Conservation (phyloP, 139 green algal genomes). For the Spirogloea muscicola region DNA sequence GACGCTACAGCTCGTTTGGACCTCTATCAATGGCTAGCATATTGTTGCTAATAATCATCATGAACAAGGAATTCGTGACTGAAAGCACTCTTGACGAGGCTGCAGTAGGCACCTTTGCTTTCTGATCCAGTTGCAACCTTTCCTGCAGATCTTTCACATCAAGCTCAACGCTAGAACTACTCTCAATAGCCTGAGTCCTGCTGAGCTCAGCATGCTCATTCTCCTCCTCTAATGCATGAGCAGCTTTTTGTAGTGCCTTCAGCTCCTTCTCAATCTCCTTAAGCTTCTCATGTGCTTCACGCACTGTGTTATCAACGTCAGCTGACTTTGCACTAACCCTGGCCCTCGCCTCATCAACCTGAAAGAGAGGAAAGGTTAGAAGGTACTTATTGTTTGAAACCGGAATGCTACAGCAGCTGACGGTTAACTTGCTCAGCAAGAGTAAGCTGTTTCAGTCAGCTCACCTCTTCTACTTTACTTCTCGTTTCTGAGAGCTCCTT, state of each 20-base stretch:
- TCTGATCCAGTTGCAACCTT: slow-evolving; percentile 8
- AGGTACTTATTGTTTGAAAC: too few species aligned
- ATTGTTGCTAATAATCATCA: too few species aligned
- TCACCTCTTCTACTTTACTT: slow-evolving; percentile 48
- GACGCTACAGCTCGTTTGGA: too few species aligned
- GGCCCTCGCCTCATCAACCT: slow-evolving; percentile 37
- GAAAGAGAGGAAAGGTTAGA: too few species aligned
- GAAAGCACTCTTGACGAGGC: too few species aligned
- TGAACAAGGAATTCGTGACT: too few species aligned
- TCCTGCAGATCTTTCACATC: slow-evolving; percentile 71
- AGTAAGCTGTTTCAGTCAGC: too few species aligned
- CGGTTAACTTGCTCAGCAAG: not conserved
- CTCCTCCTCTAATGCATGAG: not conserved
- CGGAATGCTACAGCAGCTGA: too few species aligned
- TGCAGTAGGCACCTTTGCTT: too few species aligned
- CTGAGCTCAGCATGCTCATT: slow-evolving; percentile 46
- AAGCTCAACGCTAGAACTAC: slow-evolving; percentile 57
- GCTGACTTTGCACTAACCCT: slow-evolving; percentile 7
- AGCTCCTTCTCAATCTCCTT: slow-evolving; percentile 62
- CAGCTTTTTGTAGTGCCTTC: slow-evolving; percentile 11
- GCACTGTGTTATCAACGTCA: slow-evolving; percentile 17
- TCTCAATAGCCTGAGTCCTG: slow-evolving; percentile 47
- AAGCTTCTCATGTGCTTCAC: slow-evolving; percentile 34
- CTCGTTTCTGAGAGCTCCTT: slow-evolving; percentile 62
- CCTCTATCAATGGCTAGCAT: too few species aligned